Base-by-base conservation (phyloP, 2,329 filamentous ascomycete species). In the Fusarium sp. region DNA sequence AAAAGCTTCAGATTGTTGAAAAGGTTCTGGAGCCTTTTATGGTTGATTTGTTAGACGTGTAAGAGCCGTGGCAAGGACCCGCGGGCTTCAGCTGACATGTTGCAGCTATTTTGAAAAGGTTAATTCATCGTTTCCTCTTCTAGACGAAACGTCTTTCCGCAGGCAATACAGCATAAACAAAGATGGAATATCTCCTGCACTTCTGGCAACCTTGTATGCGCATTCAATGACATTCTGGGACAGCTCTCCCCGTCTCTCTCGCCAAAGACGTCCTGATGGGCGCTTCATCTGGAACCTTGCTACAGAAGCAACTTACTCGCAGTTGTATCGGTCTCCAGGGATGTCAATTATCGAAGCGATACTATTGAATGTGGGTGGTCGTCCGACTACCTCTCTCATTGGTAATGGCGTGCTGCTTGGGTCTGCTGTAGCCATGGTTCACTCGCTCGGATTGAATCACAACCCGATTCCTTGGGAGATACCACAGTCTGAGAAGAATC, bases 271-370 rank as follows among this genome's bases (percentile, higher is more conserved):
- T 57, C 90, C 90, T 0, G 90, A 92, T 75, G 84, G 85, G 45
- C 86, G 89, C 52, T 92, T 90, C 77, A 87, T 90, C 10, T 91
- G 91, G 85, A 92, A 92, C 67, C 85, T 90, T 67, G 89, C 89
- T 8, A 89, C 87, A 22, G 88, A 89, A 62, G 89, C 90, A 1
- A 82, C 91, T 4, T 89, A 90, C 71, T 89, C 87, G 0, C 90
- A 92, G 67, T 86, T 91, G 8, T 86, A 90, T 59, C 85, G 89
- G 1, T 88, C 87, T 0, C 90, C 90, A 0, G 88, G 90, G 1
- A 82, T 91, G 50, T 89, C 89, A 1, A 90, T 89, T 1, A 85
- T 92, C 27, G 85, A 87, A 25, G 87, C 89, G 3, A 86, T 89
- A 6, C 79, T 91, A 10, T 83, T 92, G 11, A 90, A 92, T 73